Percentiles rank a stretch among this genome's conserved stretches.
Conservation (phyloP, 1,139 yeast genomes). For the Citeromyces siamensis region DNA sequence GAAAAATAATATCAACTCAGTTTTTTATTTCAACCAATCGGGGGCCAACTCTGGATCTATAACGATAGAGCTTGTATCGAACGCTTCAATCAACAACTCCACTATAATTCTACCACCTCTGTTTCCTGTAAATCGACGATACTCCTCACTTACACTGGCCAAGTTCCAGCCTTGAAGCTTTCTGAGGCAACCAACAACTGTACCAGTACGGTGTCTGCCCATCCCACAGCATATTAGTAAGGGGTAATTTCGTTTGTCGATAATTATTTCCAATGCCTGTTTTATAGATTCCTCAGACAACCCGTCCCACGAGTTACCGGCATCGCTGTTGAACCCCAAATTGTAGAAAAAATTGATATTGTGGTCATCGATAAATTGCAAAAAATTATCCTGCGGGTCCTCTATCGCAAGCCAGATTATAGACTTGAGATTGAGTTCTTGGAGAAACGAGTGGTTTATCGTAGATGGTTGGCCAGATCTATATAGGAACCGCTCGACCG, state of each 20-base stretch:
- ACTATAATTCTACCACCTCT: constrained; percentile 87
- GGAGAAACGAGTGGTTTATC: constrained; percentile 75
- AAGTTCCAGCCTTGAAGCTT: constrained; percentile 92
- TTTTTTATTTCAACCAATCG: constrained; percentile 24
- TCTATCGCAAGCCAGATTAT: constrained; percentile 93
- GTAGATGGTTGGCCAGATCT: constrained; percentile 97
- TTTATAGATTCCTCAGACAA: constrained; percentile 72
- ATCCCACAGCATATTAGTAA: constrained; percentile 88
- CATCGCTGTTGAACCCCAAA: constrained; percentile 58
- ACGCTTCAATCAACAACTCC: constrained; percentile 80
- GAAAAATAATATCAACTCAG: not conserved
- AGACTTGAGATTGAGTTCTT: constrained; percentile 61
- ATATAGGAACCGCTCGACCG: constrained; percentile 79
- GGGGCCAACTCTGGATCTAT: constrained; percentile 39
- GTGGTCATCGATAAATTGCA: constrained; percentile 67
- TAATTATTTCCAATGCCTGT: constrained; percentile 65
- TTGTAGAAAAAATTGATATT: constrained; percentile 46
- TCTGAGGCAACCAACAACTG: constrained; percentile 87
- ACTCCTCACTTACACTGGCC: constrained; percentile 90
- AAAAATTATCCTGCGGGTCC: constrained; percentile 82
- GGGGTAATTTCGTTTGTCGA: constrained; percentile 67
- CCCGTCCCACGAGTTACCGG: constrained; percentile 95
- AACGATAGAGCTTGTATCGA: constrained; percentile 44
- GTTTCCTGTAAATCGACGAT: constrained; percentile 84
- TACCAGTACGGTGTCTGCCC: constrained; percentile 97